Evolutionary conservation across 139 green algal species (phyloP).

Genomic region (Volvox africanus): DNA sequence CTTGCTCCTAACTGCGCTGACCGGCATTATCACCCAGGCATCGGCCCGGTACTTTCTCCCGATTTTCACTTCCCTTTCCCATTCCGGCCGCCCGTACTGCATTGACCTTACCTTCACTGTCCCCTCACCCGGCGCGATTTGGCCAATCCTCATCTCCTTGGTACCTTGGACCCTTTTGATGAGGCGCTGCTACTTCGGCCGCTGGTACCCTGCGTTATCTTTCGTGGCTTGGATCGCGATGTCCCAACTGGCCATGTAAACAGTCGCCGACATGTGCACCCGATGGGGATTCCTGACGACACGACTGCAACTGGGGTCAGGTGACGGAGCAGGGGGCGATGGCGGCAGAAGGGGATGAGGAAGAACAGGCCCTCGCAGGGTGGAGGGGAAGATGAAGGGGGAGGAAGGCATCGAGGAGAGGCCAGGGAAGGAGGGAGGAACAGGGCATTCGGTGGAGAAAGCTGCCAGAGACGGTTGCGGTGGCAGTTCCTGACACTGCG

Average conservation of each 20-base stretch:
- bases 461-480: too few species aligned
- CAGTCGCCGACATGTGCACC: not conserved
- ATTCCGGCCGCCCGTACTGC: too few species aligned
- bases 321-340: too few species aligned
- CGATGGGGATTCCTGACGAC: not conserved
- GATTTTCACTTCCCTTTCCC: not conserved
- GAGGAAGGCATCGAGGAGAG: too few species aligned
- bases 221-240: not conserved
- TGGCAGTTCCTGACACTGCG: too few species aligned
- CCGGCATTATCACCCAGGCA: not conserved
- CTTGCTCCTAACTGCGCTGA: not conserved
- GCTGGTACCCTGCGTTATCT: not conserved
- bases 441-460: too few species aligned
- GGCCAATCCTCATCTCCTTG: not conserved
- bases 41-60: not conserved
- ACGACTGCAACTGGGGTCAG: too few species aligned
- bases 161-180: not conserved
- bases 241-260: not conserved
- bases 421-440: too few species aligned
- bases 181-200: not conserved
- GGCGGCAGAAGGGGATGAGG: too few species aligned
- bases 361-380: too few species aligned
- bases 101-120: not conserved
- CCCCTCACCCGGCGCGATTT: not conserved
- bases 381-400: too few species aligned